Percentiles rank a stretch among this genome's conserved stretches.
These are phyloP conservation scores for Aspergillus sclerotialis DNA, from an alignment of 2,329 filamentous ascomycete species.

Conservation along the genomic window DNA sequence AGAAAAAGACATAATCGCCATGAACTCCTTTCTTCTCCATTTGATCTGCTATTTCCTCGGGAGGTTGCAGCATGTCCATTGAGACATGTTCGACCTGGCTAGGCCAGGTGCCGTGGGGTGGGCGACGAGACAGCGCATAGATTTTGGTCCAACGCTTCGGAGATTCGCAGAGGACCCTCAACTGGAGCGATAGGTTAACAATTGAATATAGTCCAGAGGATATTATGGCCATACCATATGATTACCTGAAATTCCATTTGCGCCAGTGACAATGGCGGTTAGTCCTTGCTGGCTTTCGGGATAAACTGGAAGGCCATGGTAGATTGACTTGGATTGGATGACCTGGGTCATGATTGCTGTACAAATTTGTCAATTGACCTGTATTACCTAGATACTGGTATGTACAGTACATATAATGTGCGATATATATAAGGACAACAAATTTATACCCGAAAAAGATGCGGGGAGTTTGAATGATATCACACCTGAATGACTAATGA, in stretches of 20 bases:
- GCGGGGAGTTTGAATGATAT: too few species aligned
- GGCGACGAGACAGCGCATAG: slow-evolving; percentile 43
- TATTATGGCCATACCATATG: slow-evolving; percentile 23
- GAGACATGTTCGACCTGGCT: slow-evolving; percentile 38
- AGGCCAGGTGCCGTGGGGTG: slow-evolving; percentile 33
- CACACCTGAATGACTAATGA: too few species aligned
- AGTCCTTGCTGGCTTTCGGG: slow-evolving; percentile 36
- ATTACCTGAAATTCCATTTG: slow-evolving; percentile 49
- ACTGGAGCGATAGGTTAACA: slow-evolving; percentile 29
- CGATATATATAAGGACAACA: too few species aligned
- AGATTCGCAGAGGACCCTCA: slow-evolving; percentile 41
- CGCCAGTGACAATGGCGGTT: slow-evolving; percentile 47
- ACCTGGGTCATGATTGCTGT: slow-evolving; percentile 23
- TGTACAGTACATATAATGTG: too few species aligned
- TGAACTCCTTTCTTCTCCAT: slow-evolving; percentile 18
- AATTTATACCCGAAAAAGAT: too few species aligned
- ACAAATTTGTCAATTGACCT: too few species aligned
- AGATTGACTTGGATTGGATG: slow-evolving; percentile 29
- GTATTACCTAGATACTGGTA: too few species aligned
- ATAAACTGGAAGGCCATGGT: slow-evolving; percentile 44
- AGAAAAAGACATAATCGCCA: slow-evolving; percentile 47
- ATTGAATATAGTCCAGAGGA: slow-evolving; percentile 7
- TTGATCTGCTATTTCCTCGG: slow-evolving; percentile 19
- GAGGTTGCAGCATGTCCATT: slow-evolving; percentile 27
- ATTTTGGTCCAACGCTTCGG: slow-evolving; percentile 48